Conservation (phyloP, 2,329 filamentous ascomycete genomes). For the Penicillium brasilianum region DNA sequence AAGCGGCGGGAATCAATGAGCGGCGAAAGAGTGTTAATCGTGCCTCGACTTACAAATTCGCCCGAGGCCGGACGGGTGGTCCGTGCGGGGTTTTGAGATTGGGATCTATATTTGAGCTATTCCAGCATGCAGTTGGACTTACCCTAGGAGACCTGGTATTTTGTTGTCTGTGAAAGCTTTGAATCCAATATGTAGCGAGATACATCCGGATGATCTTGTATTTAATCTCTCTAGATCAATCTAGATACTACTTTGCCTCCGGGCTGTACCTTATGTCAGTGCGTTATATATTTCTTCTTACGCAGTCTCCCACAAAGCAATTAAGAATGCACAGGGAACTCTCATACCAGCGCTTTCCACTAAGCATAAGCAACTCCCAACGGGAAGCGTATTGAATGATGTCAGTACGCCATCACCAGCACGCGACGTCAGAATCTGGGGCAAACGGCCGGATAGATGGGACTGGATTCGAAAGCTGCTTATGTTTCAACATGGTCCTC, state of each 20-base stretch:
- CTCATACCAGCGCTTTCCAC: neutral
- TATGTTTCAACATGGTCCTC: slow-evolving; percentile 16
- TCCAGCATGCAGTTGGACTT: neutral
- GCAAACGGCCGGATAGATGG: neutral
- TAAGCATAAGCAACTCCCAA: neutral
- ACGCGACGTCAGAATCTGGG: neutral
- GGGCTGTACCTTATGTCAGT: neutral
- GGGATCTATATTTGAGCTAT: neutral
- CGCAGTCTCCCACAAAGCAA: neutral
- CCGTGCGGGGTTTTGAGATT: slow-evolving; percentile 22
- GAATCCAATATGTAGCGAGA: neutral
- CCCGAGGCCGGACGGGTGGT: slow-evolving; percentile 13
- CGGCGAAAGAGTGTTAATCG: neutral
- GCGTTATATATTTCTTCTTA: neutral
- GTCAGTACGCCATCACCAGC: slow-evolving; percentile 36
- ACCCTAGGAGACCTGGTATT: too few species aligned
- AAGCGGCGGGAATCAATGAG: neutral
- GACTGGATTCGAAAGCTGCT: neutral
- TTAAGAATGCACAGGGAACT: neutral
- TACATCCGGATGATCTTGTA: too few species aligned
- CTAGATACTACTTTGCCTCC: neutral
- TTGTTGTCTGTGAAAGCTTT: too few species aligned
- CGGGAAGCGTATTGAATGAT: slow-evolving; percentile 30
- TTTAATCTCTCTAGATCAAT: neutral
- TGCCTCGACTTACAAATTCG: slow-evolving; percentile 19